Conservation (phyloP, 768 basidiomycete genomes). For the Hydnomerulius pinastri region DNA sequence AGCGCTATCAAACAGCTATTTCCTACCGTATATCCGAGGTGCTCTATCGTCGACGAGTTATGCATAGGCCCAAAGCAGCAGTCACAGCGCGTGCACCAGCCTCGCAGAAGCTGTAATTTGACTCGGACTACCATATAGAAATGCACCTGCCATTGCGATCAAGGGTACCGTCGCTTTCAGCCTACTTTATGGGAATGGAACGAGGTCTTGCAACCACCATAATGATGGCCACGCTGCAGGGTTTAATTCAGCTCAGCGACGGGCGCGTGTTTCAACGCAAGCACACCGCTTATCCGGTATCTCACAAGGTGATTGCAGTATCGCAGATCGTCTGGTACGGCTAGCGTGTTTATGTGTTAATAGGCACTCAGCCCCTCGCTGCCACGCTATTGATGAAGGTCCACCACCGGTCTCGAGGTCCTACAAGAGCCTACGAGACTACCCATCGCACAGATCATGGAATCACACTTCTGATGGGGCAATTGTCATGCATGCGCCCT, state of each 20-base stretch:
- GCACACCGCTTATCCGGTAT: constrained; percentile 18
- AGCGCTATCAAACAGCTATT: constrained; percentile 8
- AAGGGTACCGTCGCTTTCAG: constrained; percentile 24
- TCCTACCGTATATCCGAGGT: constrained; percentile 14
- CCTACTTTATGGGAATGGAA: constrained; percentile 32
- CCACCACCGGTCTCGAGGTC: constrained; percentile 23
- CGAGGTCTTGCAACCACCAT: constrained; percentile 19
- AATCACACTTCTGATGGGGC: constrained; percentile 29
- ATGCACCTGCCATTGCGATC: constrained; percentile 22
- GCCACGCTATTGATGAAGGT: constrained; percentile 15
- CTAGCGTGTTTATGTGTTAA: constrained; percentile 21
- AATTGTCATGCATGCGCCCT: constrained; percentile 21
- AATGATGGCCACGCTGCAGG: constrained; percentile 27
- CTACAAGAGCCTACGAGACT: constrained; percentile 20
- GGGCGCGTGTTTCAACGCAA: constrained; percentile 15
- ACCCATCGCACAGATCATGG: constrained; percentile 21
- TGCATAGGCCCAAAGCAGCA: constrained; percentile 11
- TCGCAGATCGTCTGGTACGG: constrained; percentile 26
- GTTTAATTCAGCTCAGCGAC: constrained; percentile 28
- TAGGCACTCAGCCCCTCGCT: constrained; percentile 20
- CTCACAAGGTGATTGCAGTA: constrained; percentile 13
- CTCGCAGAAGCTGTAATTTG: constrained; percentile 19
- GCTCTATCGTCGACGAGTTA: constrained; percentile 12
- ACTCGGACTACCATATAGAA: constrained; percentile 23
- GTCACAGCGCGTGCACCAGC: constrained; percentile 6